Evolutionary conservation across 805 yeast genomes (phyloP).

Genomic region (Spencermartinsiella europaea): DNA sequence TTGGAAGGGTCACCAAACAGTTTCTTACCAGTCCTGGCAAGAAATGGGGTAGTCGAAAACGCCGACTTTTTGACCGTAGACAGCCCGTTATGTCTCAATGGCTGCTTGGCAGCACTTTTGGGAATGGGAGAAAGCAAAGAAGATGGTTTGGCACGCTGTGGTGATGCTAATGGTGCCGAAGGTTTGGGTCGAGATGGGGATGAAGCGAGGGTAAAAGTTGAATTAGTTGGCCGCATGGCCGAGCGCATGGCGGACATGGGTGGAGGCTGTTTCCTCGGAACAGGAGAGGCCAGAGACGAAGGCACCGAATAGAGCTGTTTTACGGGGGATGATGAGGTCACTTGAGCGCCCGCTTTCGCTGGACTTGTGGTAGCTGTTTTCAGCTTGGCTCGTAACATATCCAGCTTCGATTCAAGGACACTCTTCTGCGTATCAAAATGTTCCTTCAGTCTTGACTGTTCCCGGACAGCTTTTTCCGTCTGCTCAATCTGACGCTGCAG

Average conservation of each 20-base stretch:
- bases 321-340: neutral
- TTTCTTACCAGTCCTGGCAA: neutral
- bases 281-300: neutral
- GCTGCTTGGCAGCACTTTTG: neutral
- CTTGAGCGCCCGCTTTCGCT: neutral
- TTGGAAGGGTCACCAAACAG: neutral
- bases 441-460: slow-evolving; percentile 6
- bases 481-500: slow-evolving; percentile 8
- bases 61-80: slow-evolving; percentile 1
- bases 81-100: neutral
- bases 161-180: neutral
- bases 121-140: neutral
- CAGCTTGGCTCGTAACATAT: slow-evolving; percentile 9
- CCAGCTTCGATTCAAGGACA: slow-evolving; percentile 15
- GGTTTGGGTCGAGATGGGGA: neutral
- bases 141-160: neutral
- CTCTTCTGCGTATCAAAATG: slow-evolving; percentile 13
- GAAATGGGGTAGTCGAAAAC: neutral
- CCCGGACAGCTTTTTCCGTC: slow-evolving; percentile 11
- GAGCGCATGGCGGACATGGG: neutral
- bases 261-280: too few species aligned
- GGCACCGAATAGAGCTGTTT: neutral
- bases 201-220: neutral
- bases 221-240: neutral
- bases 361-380: slow-evolving; percentile 3